Conservation (phyloP, 164 flowering plant species). For the Macadamia tetraphylla region DNA sequence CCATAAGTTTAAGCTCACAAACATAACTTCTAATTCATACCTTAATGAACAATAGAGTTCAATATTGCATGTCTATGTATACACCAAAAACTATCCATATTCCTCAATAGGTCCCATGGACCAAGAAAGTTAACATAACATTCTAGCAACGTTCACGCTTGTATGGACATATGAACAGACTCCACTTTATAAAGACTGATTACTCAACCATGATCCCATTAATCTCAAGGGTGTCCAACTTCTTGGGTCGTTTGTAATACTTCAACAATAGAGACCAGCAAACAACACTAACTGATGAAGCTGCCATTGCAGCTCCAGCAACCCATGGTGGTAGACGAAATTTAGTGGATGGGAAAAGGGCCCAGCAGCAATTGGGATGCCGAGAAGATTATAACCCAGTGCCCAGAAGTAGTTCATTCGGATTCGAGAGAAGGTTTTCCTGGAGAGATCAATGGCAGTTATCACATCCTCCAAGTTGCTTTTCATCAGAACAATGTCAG, state of each 20-base stretch:
- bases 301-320: neutral
- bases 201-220: no score
- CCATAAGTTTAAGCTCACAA: no score
- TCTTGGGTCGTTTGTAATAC: neutral
- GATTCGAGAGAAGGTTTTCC: neutral
- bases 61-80: no score
- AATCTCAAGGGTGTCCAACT: no score
- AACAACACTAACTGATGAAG: neutral
- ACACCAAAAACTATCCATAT: no score
- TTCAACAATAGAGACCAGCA: neutral
- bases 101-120: no score
- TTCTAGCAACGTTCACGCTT: no score
- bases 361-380: neutral
- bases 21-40: no score
- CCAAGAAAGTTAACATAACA: no score
- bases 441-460: neutral
- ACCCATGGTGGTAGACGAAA: neutral
- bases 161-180: no score
- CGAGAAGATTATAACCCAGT: neutral
- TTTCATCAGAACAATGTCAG: slow-evolving; percentile 32
- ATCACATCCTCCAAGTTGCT: neutral
- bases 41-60: no score
- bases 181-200: no score
- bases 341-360: neutral
- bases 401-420: neutral